Evolutionary conservation across 2,329 filamentous ascomycete species (phyloP).

Genomic region (Septoria petroselini): DNA sequence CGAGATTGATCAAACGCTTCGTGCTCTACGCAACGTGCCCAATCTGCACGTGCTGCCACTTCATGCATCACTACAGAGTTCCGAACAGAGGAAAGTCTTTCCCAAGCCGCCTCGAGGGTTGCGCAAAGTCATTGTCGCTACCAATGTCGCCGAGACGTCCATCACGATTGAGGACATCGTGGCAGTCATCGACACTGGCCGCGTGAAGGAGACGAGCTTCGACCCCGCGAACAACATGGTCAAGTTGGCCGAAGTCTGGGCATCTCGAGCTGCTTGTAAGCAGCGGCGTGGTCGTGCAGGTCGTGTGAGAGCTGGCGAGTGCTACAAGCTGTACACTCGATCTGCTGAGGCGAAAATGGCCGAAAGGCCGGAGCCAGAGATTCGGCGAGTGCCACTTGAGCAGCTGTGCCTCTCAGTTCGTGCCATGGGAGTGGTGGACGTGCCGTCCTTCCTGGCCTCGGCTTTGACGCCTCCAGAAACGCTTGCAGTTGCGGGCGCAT

Average conservation of each 20-base stretch:
- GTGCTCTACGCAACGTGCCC: slow-evolving; percentile 61
- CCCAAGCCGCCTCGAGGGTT: slow-evolving; percentile 70
- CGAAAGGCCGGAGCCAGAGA: slow-evolving; percentile 87
- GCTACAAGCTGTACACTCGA: slow-evolving; percentile 92
- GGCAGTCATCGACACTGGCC: slow-evolving; percentile 89
- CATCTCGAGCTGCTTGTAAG: slow-evolving; percentile 88
- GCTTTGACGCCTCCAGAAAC: slow-evolving; percentile 87
- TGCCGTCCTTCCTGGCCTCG: slow-evolving; percentile 74
- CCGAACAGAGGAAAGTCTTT: slow-evolving; percentile 86
- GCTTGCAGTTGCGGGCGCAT: slow-evolving; percentile 78
- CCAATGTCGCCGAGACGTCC: slow-evolving; percentile 96
- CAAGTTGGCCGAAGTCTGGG: slow-evolving; percentile 91
- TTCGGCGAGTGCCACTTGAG: slow-evolving; percentile 86
- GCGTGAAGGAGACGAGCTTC: slow-evolving; percentile 95
- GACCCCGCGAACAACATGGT: slow-evolving; percentile 92
- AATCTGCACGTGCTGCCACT: slow-evolving; percentile 77
- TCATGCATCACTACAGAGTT: slow-evolving; percentile 85
- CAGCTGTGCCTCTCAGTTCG: slow-evolving; percentile 92
- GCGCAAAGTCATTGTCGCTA: slow-evolving; percentile 89
- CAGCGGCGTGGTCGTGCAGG: slow-evolving; percentile 90
- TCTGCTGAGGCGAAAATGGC: slow-evolving; percentile 82
- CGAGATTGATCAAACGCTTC: slow-evolving; percentile 82
- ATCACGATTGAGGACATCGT: slow-evolving; percentile 98
- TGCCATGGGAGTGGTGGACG: slow-evolving; percentile 86
- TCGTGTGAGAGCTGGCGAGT: slow-evolving; percentile 83